These are phyloP conservation scores for Gymnopilus dilepis DNA, from an alignment of 768 basidiomycete species.

Conservation along the genomic window DNA sequence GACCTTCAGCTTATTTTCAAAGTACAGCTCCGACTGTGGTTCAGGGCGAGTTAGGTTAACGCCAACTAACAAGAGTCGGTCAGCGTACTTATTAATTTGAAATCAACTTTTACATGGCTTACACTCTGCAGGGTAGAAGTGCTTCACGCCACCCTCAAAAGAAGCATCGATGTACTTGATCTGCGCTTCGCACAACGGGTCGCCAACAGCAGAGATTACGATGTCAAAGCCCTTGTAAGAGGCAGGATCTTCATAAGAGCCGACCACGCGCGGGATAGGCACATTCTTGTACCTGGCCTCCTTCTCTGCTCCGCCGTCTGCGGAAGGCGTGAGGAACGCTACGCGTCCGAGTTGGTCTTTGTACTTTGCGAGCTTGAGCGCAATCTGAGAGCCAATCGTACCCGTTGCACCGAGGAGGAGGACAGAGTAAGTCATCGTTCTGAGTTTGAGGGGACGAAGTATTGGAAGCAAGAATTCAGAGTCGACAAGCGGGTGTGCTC, in stretches of 20 bases:
- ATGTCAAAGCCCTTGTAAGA: constrained; percentile 18
- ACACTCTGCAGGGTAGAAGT: constrained; percentile 18
- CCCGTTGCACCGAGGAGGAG: constrained; percentile 19
- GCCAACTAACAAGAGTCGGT: not conserved
- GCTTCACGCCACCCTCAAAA: constrained; percentile 15
- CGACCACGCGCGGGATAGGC: constrained; percentile 11
- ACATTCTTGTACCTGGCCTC: constrained; percentile 15
- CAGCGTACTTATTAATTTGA: not conserved
- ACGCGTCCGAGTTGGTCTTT: constrained; percentile 13
- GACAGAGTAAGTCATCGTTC: constrained; percentile 14
- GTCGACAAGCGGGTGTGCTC: no score
- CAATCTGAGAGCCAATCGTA: constrained; percentile 10
- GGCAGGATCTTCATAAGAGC: constrained; percentile 8
- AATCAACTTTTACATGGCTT: not conserved
- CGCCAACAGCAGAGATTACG: constrained; percentile 9
- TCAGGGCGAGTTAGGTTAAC: not conserved
- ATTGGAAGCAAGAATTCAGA: no score
- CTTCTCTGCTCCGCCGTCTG: constrained; percentile 10
- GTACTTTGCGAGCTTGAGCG: constrained; percentile 11
- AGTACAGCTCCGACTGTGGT: constrained; percentile 1
- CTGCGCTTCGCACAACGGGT: not conserved
- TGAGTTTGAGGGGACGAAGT: no score
- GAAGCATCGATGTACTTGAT: constrained; percentile 16
- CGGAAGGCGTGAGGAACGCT: constrained; percentile 13
- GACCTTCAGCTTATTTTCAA: constrained; percentile 6